Conservation (phyloP, 2,329 filamentous ascomycete species). For the Lachnellula hyalina region DNA sequence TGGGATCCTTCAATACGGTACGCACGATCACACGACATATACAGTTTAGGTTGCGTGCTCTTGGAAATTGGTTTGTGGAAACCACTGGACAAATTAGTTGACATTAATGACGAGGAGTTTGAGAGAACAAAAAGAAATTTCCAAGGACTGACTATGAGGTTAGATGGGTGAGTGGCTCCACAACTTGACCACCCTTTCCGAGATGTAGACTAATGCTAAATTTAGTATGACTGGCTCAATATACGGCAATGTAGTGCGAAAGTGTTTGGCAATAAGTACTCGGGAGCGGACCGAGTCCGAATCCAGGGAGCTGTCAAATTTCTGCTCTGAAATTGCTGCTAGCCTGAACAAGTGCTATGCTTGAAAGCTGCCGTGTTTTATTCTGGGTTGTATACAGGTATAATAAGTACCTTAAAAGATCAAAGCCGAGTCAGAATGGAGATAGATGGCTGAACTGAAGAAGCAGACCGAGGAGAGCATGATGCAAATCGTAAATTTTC, state of each 20-base stretch:
- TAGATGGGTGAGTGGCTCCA: conserved; percentile 20
- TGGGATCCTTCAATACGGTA: conserved; percentile 26
- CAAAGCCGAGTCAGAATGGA: background rate
- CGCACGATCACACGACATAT: conserved; percentile 37
- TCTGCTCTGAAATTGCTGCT: conserved; percentile 18
- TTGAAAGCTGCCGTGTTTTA: background rate
- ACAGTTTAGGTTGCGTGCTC: conserved; percentile 45
- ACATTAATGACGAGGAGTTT: conserved; percentile 20
- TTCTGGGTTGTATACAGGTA: background rate
- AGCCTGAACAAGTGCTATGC: conserved; percentile 20
- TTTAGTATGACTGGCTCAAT: conserved; percentile 20
- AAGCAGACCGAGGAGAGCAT: too few relatives aligned
- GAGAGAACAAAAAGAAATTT: conserved; percentile 21
- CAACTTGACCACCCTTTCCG: background rate
- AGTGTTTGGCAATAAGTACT: conserved; percentile 19
- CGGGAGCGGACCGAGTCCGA: conserved; percentile 18
- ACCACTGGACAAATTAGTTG: conserved; percentile 30
- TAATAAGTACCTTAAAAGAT: background rate
- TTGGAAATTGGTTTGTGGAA: conserved; percentile 48
- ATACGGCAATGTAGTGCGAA: conserved; percentile 22
- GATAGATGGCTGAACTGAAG: background rate
- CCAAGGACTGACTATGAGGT: conserved; percentile 18
- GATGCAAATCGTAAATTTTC: too few relatives aligned
- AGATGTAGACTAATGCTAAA: background rate
- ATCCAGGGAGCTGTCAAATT: conserved; percentile 15